Base-by-base conservation (phyloP, 805 yeast species). In the Cyberlindnera bimundalis region DNA sequence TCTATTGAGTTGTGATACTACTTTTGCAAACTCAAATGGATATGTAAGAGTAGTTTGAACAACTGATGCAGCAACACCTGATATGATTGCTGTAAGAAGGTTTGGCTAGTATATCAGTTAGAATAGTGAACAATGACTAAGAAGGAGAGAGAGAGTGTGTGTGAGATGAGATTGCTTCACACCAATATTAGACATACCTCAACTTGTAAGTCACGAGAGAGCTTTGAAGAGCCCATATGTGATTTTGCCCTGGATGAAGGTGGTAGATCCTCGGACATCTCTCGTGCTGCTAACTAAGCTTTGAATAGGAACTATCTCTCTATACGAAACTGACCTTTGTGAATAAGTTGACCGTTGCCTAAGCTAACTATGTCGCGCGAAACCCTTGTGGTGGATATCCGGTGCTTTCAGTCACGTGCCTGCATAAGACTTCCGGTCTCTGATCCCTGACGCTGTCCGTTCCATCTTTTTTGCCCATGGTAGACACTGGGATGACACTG, bases 21-120 rank as follows among this genome's bases (percentile, higher is more conserved):
- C 80, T 57, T 84, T 84, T 37, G 79, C 59, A 50, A 73, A 81
- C 53, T 84, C 93, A 47, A 84, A 75, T 0, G 93, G 91, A 52
- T 81, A 83, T 0, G 86, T 76, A 19, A 80, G 46, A 0, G 81
- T 73, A 0, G 87, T 77, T 24, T 82, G 77, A 1, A 74, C 71
- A 2, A 80, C 69, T 0, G 84, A 82, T 0, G 90, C 83, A 1
- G 77, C 70, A 16, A 77, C 68, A 20, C 84, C 84, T 2, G 81
- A 73, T 8, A 76, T 66, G 47, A 77, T 65, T 0, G 85, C 84
- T 3, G 83, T 76, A 19, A 79, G 58, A 23, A 79, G 60, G 40
- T 69, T 75, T 13, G 74, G 60, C 51, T 61, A 7, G 8, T 11
- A 5, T 8, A 23, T 29, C n/a, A n/a, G n/a, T n/a, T n/a, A n/a